phyloP scores from a whole-genome alignment of 1,284 basidiomycete genomes.

The Pascua sp. region DNA sequence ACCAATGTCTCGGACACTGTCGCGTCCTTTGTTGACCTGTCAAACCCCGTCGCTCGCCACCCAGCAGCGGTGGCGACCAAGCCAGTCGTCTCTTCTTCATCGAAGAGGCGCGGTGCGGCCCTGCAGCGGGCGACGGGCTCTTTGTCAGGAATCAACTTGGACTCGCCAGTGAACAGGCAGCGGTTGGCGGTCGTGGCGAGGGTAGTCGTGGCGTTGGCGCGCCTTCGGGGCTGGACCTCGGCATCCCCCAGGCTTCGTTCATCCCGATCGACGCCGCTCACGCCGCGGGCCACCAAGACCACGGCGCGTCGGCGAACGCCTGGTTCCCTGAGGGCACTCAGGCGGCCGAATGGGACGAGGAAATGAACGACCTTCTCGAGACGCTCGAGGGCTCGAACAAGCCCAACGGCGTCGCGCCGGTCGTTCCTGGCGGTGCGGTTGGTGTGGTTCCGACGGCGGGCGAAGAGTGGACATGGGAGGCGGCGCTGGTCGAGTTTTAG shows the following conservation, averaged over 20 bases:
- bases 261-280: constrained; percentile 4
- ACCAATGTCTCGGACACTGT: constrained; percentile 12
- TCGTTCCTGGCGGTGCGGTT: constrained; percentile 9
- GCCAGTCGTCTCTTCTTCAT: constrained; percentile 18
- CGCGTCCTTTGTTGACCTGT: constrained; percentile 21
- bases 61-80: constrained; percentile 48
- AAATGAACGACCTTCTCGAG: constrained; percentile 25
- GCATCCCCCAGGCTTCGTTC: constrained; percentile 11
- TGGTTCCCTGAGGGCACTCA: constrained; percentile 20
- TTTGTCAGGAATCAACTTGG: constrained; percentile 26
- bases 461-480: constrained; percentile 23
- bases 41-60: constrained; percentile 43
- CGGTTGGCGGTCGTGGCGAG: constrained; percentile 34
- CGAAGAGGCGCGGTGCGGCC: constrained; percentile 30
- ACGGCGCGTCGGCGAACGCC: constrained; percentile 14
- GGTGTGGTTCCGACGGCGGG: constrained; percentile 4
- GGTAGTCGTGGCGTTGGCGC: constrained; percentile 40
- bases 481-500: constrained; percentile 19
- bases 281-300: constrained; percentile 5
- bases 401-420: constrained; percentile 10
- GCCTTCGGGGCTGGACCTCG: constrained; percentile 33
- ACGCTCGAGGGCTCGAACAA: constrained; percentile 18
- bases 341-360: constrained; percentile 24
- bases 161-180: constrained; percentile 26
- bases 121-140: constrained; percentile 49